Conservation (phyloP, 495 filamentous ascomycete species). For the Lasiosphaeria miniovina region DNA sequence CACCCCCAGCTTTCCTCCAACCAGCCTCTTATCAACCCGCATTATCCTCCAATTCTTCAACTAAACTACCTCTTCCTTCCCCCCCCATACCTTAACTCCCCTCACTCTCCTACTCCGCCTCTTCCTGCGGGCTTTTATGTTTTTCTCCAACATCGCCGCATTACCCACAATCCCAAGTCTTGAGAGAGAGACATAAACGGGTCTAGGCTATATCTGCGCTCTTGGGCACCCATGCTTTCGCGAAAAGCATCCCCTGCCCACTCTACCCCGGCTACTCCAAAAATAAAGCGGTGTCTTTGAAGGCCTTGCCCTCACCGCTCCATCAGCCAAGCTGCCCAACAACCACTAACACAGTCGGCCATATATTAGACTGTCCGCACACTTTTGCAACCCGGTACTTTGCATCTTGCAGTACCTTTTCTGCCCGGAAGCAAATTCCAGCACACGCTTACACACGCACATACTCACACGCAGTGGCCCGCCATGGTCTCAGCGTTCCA, state of each 20-base stretch:
- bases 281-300: conserved; percentile 27
- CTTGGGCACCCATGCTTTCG: not conserved
- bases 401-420: conserved; percentile 13
- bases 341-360: conserved; percentile 35
- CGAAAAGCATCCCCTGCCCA: conserved; percentile 3
- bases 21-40: conserved; percentile 22
- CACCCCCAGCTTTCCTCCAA: conserved; percentile 9
- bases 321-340: conserved; percentile 9
- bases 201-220: conserved; percentile 7
- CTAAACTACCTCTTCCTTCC: conserved; percentile 10
- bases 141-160: conserved; percentile 1
- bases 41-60: conserved; percentile 10
- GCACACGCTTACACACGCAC: not conserved
- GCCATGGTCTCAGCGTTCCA: conserved; percentile 51
- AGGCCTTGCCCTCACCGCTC: conserved; percentile 33
- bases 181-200: not conserved
- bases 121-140: conserved; percentile 3
- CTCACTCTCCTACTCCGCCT: not conserved
- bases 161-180: conserved; percentile 1
- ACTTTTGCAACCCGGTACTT: conserved; percentile 13
- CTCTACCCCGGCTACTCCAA: conserved; percentile 21
- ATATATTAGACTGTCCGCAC: conserved; percentile 31
- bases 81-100: not conserved
- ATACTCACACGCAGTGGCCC: conserved; percentile 22
- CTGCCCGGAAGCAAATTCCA: conserved; percentile 10